These are phyloP conservation scores for Termitomyces sp. DNA, from an alignment of 768 basidiomycete genomes.

Conservation along the genomic window DNA sequence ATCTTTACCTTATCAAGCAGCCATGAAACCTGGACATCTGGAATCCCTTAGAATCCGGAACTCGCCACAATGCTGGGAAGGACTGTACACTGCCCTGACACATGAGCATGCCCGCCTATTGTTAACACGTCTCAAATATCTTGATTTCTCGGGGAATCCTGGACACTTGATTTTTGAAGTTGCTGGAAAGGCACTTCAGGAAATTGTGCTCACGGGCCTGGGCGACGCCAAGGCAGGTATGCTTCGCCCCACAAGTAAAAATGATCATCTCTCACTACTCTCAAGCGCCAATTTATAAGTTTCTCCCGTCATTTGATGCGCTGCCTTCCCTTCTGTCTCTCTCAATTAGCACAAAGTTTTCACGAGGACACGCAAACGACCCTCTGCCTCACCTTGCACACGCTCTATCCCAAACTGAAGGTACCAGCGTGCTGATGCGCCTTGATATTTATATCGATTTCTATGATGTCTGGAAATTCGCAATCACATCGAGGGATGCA, in stretches of 20 bases:
- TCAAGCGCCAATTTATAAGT: not conserved
- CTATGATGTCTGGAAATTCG: constrained; percentile 17
- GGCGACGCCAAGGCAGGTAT: constrained; percentile 5
- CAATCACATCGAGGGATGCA: constrained; percentile 14
- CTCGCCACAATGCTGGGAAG: constrained; percentile 4
- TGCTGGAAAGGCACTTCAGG: constrained; percentile 2
- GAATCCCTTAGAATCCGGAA: not conserved
- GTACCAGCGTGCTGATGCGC: not conserved
- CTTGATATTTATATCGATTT: constrained; percentile 13
- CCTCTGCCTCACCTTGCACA: constrained; percentile 1
- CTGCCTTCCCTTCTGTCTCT: not conserved
- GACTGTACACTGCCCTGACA: not conserved
- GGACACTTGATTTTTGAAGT: not conserved
- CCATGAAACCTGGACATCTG: constrained; percentile 3
- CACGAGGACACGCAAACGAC: not conserved
- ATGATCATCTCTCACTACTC: not conserved
- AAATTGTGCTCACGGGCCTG: not conserved
- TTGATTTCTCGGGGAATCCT: constrained; percentile 1
- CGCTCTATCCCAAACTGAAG: not conserved
- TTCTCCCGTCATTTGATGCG: constrained; percentile 1
- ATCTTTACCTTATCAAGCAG: not conserved
- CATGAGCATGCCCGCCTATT: not conserved
- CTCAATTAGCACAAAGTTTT: constrained; percentile 1
- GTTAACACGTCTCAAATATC: not conserved
- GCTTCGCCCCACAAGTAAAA: not conserved